Evolutionary conservation across 1,284 basidiomycete species (phyloP).

Genomic region (Psilocybe mexicana): DNA sequence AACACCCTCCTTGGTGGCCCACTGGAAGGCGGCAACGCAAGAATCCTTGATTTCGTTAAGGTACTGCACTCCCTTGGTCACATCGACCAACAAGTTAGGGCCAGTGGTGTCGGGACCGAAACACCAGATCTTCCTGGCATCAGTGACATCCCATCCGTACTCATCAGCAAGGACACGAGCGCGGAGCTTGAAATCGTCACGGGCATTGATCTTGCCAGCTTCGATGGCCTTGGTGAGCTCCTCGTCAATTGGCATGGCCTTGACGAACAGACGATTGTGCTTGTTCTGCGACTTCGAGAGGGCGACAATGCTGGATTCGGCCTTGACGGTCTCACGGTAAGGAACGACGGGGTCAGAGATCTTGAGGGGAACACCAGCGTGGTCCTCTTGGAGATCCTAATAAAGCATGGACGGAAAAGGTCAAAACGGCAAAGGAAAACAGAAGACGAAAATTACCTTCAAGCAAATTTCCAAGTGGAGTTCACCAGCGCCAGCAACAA

Average conservation of each 20-base stretch:
- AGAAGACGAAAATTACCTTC: slow-evolving; percentile 59
- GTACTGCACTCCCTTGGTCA: slow-evolving; percentile 98
- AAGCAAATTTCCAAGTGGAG: slow-evolving; percentile 99
- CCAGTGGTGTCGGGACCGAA: slow-evolving; percentile 99
- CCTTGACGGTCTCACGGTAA: slow-evolving; percentile 97
- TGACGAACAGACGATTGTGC: slow-evolving; percentile 98
- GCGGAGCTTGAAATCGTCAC: slow-evolving; percentile 98
- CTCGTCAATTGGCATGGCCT: slow-evolving; percentile 92
- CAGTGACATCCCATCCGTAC: slow-evolving; percentile 98
- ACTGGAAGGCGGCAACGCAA: slow-evolving; percentile 98
- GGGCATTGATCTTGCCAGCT: slow-evolving; percentile 80
- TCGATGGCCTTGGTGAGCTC: slow-evolving; percentile 96
- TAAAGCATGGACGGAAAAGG: slow-evolving; percentile 1
- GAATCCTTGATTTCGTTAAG: slow-evolving; percentile 99
- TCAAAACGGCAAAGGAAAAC: not conserved
- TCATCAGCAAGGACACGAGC: slow-evolving; percentile 97
- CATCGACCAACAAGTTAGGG: slow-evolving; percentile 96
- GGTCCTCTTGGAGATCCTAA: slow-evolving; percentile 97
- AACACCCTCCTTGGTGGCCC: slow-evolving; percentile 99
- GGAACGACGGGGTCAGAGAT: slow-evolving; percentile 98
- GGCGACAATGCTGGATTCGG: slow-evolving; percentile 94
- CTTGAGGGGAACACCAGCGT: slow-evolving; percentile 99
- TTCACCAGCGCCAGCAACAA: slow-evolving; percentile 99
- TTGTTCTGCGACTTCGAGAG: slow-evolving; percentile 99
- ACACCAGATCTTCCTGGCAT: slow-evolving; percentile 99